A percentile compares a stretch with the other conserved stretches of the same genome.
phyloP scores from a whole-genome alignment of 1,284 basidiomycete species.

The Trametes polyzona region DNA sequence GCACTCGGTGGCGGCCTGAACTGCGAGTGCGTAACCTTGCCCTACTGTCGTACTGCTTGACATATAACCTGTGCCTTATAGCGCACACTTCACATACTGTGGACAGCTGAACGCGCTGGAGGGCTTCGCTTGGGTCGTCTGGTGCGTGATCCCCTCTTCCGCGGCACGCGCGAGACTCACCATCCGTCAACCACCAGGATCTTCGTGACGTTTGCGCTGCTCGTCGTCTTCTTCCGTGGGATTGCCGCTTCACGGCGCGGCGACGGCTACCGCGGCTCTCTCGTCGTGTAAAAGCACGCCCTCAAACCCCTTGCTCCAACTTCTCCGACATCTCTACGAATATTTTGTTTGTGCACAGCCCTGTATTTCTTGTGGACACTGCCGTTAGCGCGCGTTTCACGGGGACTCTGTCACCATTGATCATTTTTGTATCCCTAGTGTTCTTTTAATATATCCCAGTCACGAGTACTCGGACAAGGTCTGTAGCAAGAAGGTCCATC shows the following conservation, averaged over 20 bases:
- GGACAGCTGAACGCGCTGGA: constrained; percentile 39
- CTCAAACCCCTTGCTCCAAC: background rate
- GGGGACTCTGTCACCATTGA: constrained; percentile 2
- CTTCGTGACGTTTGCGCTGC: constrained; percentile 35
- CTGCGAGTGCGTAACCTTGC: constrained; percentile 58
- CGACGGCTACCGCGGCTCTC: constrained; percentile 35
- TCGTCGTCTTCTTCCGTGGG: constrained; percentile 35
- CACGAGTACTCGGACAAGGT: background rate
- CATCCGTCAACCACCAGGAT: constrained; percentile 25
- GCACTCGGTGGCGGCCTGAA: constrained; percentile 68
- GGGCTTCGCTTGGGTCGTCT: constrained; percentile 40
- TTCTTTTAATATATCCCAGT: constrained; percentile 5
- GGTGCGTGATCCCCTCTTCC: constrained; percentile 26
- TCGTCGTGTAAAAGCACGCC: constrained; percentile 23
- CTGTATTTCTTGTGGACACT: background rate
- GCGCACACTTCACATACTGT: constrained; percentile 59
- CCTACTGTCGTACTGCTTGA: background rate
- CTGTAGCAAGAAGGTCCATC: background rate
- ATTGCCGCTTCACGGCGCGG: constrained; percentile 35
- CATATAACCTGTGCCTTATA: constrained; percentile 28
- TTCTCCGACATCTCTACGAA: background rate
- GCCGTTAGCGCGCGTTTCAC: background rate
- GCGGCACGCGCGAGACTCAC: background rate
- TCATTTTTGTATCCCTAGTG: constrained; percentile 14
- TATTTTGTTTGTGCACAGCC: background rate